Evolutionary conservation across 2,329 filamentous ascomycete genomes (phyloP).

Genomic region (Zasmidium angulare): DNA sequence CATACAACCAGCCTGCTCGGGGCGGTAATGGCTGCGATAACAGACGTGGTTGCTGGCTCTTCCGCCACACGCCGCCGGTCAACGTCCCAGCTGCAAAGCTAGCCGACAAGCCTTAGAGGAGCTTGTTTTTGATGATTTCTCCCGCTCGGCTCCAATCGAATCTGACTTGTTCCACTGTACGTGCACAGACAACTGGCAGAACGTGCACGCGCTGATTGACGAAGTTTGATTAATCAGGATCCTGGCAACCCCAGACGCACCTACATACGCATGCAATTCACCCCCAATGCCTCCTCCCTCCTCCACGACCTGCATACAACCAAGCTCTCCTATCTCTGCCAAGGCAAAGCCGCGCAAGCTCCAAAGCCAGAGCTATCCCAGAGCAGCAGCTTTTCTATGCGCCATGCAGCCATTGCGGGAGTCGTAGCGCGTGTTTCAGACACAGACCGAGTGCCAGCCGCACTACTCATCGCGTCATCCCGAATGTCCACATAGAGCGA

Average conservation of each 20-base stretch:
- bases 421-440: neutral
- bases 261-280: no score
- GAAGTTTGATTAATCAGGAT: neutral
- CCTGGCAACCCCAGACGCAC: neutral
- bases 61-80: neutral
- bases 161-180: neutral
- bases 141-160: neutral
- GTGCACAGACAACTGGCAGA: neutral
- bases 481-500: no score
- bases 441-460: neutral
- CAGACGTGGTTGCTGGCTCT: neutral
- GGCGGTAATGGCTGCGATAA: neutral
- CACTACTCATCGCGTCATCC: neutral
- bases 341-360: neutral
- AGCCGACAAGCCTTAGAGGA: neutral
- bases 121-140: neutral
- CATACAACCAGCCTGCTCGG: no score
- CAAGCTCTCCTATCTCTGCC: neutral
- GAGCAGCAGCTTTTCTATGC: no score
- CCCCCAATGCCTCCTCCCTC: neutral
- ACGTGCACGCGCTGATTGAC: no score
- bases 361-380: neutral
- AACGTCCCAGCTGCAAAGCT: neutral
- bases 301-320: neutral
- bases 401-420: neutral